Conservation (phyloP, 2,329 filamentous ascomycete genomes). For the Botrytis byssoidea region DNA sequence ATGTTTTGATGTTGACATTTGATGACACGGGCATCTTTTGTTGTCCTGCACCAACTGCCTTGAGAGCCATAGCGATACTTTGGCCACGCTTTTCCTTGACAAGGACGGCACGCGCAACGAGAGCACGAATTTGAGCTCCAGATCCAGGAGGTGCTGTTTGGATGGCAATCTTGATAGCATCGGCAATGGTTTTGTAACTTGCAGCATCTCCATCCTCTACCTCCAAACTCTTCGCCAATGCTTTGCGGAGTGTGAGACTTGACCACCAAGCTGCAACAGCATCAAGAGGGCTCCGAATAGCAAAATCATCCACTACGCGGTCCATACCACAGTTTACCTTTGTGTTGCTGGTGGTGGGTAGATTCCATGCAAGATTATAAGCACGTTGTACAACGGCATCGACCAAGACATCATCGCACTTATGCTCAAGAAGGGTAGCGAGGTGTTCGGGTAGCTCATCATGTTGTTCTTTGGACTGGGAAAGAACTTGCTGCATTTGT, state of each 20-base stretch:
- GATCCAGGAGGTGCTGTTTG: conserved; percentile 76
- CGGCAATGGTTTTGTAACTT: conserved; percentile 43
- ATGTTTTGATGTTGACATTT: conserved; percentile 48
- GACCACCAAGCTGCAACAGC: conserved; percentile 92
- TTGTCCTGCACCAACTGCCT: conserved; percentile 48
- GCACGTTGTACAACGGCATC: conserved; percentile 78
- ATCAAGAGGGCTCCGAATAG: conserved; percentile 83
- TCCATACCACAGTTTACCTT: conserved; percentile 72
- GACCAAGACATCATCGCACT: conserved; percentile 79
- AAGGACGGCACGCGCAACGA: conserved; percentile 59
- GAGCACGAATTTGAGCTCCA: conserved; percentile 60
- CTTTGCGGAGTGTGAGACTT: conserved; percentile 67
- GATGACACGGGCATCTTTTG: conserved; percentile 35
- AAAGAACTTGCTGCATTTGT: conserved; percentile 54
- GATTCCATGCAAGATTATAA: conserved; percentile 87
- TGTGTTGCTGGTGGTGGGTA: conserved; percentile 67
- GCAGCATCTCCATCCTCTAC: conserved; percentile 48
- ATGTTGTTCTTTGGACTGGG: conserved; percentile 46
- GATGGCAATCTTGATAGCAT: conserved; percentile 66
- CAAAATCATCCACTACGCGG: conserved; percentile 77
- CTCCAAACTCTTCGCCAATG: conserved; percentile 63
- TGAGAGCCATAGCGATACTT: conserved; percentile 56
- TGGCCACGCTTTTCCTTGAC: conserved; percentile 52
- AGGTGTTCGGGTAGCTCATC: conserved; percentile 74
- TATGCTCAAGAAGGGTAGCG: conserved; percentile 69